A percentile compares a stretch with the other conserved stretches of the same genome.
These are phyloP conservation scores for Decorospora gaudefroyi DNA, from an alignment of 2,329 filamentous ascomycete species.

Conservation along the genomic window DNA sequence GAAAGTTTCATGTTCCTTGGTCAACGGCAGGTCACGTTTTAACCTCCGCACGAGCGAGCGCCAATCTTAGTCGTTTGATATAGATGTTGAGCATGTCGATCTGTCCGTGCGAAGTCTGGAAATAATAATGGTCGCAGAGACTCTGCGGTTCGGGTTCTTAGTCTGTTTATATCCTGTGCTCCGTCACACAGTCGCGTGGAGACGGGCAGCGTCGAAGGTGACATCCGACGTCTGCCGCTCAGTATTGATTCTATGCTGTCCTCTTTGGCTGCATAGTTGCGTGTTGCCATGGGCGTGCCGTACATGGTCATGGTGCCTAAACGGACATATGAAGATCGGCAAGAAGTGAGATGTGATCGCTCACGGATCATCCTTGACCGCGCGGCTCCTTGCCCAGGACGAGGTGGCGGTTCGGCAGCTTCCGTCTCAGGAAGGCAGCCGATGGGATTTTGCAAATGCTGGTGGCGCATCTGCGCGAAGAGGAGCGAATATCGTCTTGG, in stretches of 20 bases:
- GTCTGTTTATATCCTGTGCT: slow-evolving; percentile 12
- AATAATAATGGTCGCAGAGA: too few relatives aligned
- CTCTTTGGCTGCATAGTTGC: slow-evolving; percentile 6
- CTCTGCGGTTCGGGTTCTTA: slow-evolving; percentile 2
- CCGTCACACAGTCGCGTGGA: slow-evolving; percentile 24
- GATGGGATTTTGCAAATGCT: slow-evolving; percentile 19
- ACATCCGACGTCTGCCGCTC: slow-evolving; percentile 16
- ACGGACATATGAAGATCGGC: slow-evolving; percentile 23
- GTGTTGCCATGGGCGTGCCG: neutral
- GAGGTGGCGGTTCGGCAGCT: slow-evolving; percentile 32
- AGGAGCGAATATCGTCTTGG: slow-evolving; percentile 14
- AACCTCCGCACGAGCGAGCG: slow-evolving; percentile 23
- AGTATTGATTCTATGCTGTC: slow-evolving; percentile 32
- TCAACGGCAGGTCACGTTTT: slow-evolving; percentile 16
- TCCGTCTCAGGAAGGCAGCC: slow-evolving; percentile 30
- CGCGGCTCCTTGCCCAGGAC: slow-evolving; percentile 31
- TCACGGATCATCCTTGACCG: slow-evolving; percentile 28
- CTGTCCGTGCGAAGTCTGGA: slow-evolving; percentile 24
- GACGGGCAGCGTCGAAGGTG: slow-evolving; percentile 6
- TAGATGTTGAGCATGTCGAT: slow-evolving; percentile 29
- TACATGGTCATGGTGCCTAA: slow-evolving; percentile 2
- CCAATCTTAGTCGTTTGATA: slow-evolving; percentile 14
- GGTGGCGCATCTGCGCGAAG: slow-evolving; percentile 10
- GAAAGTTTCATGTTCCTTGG: slow-evolving; percentile 18
- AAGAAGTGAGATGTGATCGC: slow-evolving; percentile 18